Evolutionary conservation across 306 rosid species (phyloP).

Genomic region (Acacia melanoxylon): DNA sequence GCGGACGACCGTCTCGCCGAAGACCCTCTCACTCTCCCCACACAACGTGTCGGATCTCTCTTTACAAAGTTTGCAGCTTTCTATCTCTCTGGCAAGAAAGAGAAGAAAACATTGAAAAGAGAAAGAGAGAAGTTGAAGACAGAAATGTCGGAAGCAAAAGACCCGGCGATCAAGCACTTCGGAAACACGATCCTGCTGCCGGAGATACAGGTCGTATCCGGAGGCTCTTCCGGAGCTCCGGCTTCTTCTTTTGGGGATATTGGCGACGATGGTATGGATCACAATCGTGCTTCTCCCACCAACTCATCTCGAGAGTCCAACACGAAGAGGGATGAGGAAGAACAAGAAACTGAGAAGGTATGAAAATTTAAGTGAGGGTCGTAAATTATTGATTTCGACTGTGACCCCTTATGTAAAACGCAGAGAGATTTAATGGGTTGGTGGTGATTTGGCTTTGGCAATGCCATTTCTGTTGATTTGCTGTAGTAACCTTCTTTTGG

Average conservation of each 20-base stretch:
- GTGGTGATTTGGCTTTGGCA: not conserved
- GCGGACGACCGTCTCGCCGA: not conserved
- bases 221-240: not conserved
- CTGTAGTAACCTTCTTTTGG: not conserved
- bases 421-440: not conserved
- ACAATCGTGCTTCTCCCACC: conserved; percentile 12
- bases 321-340: conserved; percentile 36
- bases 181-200: conserved; percentile 64
- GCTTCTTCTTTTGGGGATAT: not conserved
- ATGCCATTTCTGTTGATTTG: conserved; percentile 28
- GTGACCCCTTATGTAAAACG: not conserved
- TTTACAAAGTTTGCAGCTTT: not conserved
- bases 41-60: conserved; percentile 32
- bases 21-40: conserved; percentile 1
- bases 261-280: conserved; percentile 6
- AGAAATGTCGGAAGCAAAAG: conserved; percentile 53
- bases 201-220: conserved; percentile 1
- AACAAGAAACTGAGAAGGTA: conserved; percentile 14
- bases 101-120: not conserved
- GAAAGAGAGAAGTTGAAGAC: not conserved
- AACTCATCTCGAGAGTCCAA: conserved; percentile 15
- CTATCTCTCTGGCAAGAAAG: not conserved
- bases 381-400: not conserved
- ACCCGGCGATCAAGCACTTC: conserved; percentile 57
- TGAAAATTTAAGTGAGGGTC: not conserved